Base-by-base conservation (phyloP, 306 rosid genomes). In the Malus sieversii region DNA sequence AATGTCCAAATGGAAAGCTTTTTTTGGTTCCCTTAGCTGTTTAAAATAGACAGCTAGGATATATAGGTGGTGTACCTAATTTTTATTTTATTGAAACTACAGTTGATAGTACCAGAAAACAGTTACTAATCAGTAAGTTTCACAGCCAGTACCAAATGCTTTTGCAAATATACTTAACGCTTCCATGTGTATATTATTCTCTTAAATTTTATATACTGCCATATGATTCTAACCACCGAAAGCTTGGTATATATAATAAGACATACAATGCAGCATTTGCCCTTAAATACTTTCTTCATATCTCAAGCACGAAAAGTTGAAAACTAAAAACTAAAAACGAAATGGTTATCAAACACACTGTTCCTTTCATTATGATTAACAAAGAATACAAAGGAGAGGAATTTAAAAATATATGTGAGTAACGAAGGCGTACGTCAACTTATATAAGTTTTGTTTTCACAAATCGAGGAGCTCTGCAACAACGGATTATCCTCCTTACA, bases 401-500 rank as follows among this genome's bases (percentile, higher is more conserved):
- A 30, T 75, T 51, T 6, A 6, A 60, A 65, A 25, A 51, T 29
- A 68, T 16, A 57, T 70, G 59, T 61, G 70, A 32, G 15, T n/a
- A 22, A 27, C 46, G 7, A 70, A 33, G 12, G 67, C 55, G 46
- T 42, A 9, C 40, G 13, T 65, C 61, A 13, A 22, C 68, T 79
- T 77, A 88, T 62, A 35, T 53, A 65, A 62, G 79, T 80, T 88
- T 88, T 20, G 20, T 70, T 76, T 82, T 88, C 67, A 64, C 32
- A 71, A 23, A 20, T 2, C 61, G 38, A 74, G 66, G 80, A 40
- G 60, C 61, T 79, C 66, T 76, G 84, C 77, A 78, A 80, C 85
- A 63, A 44, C 89, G 96, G 44, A 90, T 62, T 57, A 94, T 81
- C 85, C 76, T 86, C 63, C 96, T 84, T 3, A 94, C 91, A 90